A percentile compares a stretch with the other conserved stretches of the same genome.
These are phyloP conservation scores for Pyrenophora tritici-repentis DNA, from an alignment of 2,329 filamentous ascomycete species.

Conservation along the genomic window DNA sequence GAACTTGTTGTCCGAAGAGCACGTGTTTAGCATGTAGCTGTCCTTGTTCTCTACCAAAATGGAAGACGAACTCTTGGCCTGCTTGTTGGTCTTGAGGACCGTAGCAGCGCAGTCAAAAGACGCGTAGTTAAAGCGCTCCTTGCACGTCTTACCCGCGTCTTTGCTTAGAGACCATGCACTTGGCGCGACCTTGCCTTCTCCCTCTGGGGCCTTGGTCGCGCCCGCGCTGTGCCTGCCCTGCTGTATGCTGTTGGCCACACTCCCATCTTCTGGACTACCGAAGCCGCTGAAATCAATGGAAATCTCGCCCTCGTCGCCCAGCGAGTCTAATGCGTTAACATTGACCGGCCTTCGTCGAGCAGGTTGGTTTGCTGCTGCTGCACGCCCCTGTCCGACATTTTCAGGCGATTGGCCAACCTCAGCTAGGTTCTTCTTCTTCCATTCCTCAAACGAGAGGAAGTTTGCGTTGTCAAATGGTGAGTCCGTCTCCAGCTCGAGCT, in stretches of 20 bases:
- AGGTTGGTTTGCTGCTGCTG: conserved; percentile 47
- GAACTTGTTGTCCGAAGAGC: conserved; percentile 85
- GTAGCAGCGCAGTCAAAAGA: conserved; percentile 97
- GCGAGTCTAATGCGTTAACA: conserved; percentile 72
- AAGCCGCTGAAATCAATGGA: conserved; percentile 72
- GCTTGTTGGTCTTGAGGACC: conserved; percentile 83
- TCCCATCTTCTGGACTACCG: conserved; percentile 47
- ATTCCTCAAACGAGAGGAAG: conserved; percentile 97
- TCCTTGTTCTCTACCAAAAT: conserved; percentile 97
- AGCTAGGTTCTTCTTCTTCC: conserved; percentile 91
- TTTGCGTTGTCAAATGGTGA: conserved; percentile 73
- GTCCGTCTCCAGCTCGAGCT: conserved; percentile 64
- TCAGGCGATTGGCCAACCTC: conserved; percentile 80
- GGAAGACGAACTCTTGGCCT: conserved; percentile 85
- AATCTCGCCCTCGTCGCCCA: conserved; percentile 90
- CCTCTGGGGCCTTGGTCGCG: conserved; percentile 24
- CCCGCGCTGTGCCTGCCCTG: conserved; percentile 20
- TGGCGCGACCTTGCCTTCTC: conserved; percentile 38
- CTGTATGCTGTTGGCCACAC: conserved; percentile 22
- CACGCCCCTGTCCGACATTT: conserved; percentile 64
- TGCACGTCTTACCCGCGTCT: conserved; percentile 95
- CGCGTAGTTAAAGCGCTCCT: conserved; percentile 95
- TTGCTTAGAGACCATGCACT: conserved; percentile 66
- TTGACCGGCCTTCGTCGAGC: conserved; percentile 60
- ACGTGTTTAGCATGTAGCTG: conserved; percentile 96